Percentiles rank a stretch among this genome's conserved stretches.
These are phyloP conservation scores for Kwoniella sp. DNA, from an alignment of 768 basidiomycete genomes.

Conservation along the genomic window DNA sequence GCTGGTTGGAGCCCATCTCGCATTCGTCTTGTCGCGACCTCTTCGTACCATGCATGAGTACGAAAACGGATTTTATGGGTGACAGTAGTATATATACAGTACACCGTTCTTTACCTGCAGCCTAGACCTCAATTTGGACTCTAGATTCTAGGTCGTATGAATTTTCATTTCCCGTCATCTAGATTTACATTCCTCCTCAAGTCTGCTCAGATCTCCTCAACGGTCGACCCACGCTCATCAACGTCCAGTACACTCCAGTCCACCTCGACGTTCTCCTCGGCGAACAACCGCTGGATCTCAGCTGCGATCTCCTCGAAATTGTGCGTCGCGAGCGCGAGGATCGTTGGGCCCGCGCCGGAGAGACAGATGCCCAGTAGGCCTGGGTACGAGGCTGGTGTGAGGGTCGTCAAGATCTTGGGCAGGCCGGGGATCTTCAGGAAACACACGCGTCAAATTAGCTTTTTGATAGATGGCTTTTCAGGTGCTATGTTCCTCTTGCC, in stretches of 20 bases:
- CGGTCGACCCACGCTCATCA: constrained; percentile 57
- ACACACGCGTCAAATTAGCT: neutral
- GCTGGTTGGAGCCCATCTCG: too few relatives aligned
- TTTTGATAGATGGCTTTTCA: too few relatives aligned
- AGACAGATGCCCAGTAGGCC: constrained; percentile 97
- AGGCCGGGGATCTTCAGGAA: constrained; percentile 83
- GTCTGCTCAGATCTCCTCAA: constrained; percentile 48
- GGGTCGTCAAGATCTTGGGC: constrained; percentile 81
- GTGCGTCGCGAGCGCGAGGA: constrained; percentile 85
- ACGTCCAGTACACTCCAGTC: constrained; percentile 88
- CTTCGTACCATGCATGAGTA: too few relatives aligned
- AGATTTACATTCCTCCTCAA: too few relatives aligned
- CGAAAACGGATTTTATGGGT: too few relatives aligned
- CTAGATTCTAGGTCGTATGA: too few relatives aligned
- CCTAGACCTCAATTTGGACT: too few relatives aligned
- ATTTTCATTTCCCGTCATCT: too few relatives aligned
- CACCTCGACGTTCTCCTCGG: constrained; percentile 71
- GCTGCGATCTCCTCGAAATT: constrained; percentile 84
- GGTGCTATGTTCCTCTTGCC: too few relatives aligned
- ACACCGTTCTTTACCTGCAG: too few relatives aligned
- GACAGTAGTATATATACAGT: too few relatives aligned
- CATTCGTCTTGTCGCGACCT: too few relatives aligned
- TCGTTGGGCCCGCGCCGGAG: constrained; percentile 96
- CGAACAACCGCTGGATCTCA: constrained; percentile 76
- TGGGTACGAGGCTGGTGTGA: constrained; percentile 86